Percentiles rank a stretch among this genome's conserved stretches.
These are phyloP conservation scores for Aspergillus eucalypticola DNA, from an alignment of 2,329 filamentous ascomycete species.

Conservation along the genomic window DNA sequence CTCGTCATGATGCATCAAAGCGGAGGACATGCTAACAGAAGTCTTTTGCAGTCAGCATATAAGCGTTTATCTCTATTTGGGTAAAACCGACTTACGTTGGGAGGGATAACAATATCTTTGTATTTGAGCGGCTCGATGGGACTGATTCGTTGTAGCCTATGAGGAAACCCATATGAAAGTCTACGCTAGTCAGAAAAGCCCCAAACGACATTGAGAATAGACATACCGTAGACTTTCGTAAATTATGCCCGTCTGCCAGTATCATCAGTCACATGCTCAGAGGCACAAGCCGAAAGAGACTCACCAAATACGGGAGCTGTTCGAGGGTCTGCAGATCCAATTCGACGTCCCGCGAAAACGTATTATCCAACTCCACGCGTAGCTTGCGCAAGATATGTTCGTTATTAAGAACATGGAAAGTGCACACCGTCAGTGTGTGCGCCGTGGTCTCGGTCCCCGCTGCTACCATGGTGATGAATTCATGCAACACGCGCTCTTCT, in stretches of 20 bases:
- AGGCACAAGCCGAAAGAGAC: no score
- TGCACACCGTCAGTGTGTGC: slow-evolving; percentile 14
- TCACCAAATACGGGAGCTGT: slow-evolving; percentile 31
- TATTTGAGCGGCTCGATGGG: slow-evolving; percentile 30
- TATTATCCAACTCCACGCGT: slow-evolving; percentile 20
- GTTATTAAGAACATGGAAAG: slow-evolving; percentile 2
- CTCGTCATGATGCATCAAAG: slow-evolving; percentile 39
- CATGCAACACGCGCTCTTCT: not conserved
- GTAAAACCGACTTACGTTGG: no score
- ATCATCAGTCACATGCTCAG: no score
- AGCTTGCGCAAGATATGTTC: slow-evolving; percentile 20
- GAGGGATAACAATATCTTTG: slow-evolving; percentile 33
- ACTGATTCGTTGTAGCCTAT: slow-evolving; percentile 31
- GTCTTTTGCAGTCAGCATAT: slow-evolving; percentile 20
- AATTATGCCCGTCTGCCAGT: slow-evolving; percentile 26
- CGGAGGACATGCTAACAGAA: slow-evolving; percentile 43
- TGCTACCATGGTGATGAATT: slow-evolving; percentile 15
- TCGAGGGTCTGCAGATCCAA: slow-evolving; percentile 28
- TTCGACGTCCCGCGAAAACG: slow-evolving; percentile 15
- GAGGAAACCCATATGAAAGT: slow-evolving; percentile 30
- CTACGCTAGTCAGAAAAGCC: no score
- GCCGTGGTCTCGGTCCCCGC: slow-evolving; percentile 28
- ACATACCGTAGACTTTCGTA: slow-evolving; percentile 32
- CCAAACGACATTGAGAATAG: no score
- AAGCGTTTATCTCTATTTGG: no score